Conservation (phyloP, 495 filamentous ascomycete genomes). For the Corynascus novoguineensis region DNA sequence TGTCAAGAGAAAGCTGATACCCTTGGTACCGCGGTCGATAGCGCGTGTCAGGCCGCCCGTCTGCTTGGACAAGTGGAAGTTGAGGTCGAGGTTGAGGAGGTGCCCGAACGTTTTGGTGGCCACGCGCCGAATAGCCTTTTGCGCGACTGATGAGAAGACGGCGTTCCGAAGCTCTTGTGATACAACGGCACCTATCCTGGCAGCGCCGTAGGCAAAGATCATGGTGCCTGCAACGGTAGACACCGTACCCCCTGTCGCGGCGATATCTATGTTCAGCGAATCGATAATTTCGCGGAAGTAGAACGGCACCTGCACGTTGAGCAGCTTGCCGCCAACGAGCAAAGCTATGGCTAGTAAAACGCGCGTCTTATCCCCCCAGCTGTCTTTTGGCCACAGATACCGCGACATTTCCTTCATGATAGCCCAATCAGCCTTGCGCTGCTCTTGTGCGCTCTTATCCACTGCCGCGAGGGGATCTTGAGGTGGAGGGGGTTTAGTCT, state of each 20-base stretch:
- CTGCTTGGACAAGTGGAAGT: constrained; percentile 89
- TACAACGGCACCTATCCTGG: constrained; percentile 77
- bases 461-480: constrained; percentile 31
- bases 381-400: constrained; percentile 96
- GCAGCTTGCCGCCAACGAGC: constrained; percentile 83
- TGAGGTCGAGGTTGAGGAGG: constrained; percentile 79
- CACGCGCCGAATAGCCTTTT: constrained; percentile 89
- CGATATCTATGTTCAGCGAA: constrained; percentile 92
- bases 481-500: constrained; percentile 6
- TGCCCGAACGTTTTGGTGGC: constrained; percentile 91
- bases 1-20: constrained; percentile 91
- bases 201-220: constrained; percentile 85
- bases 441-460: constrained; percentile 66
- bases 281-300: constrained; percentile 98
- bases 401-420: constrained; percentile 96
- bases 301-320: constrained; percentile 97
- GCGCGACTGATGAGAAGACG: constrained; percentile 92
- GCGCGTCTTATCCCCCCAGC: constrained; percentile 72
- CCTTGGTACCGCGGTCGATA: constrained; percentile 95
- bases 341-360: constrained; percentile 76
- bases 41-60: constrained; percentile 91
- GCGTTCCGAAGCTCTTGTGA: constrained; percentile 93
- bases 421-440: constrained; percentile 94
- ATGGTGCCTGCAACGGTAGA: constrained; percentile 84
- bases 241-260: constrained; percentile 73